Percentiles rank a stretch among this genome's conserved stretches.
phyloP scores from a whole-genome alignment of 192 early-diverging fungal genomes.

The Dispira simplex region DNA sequence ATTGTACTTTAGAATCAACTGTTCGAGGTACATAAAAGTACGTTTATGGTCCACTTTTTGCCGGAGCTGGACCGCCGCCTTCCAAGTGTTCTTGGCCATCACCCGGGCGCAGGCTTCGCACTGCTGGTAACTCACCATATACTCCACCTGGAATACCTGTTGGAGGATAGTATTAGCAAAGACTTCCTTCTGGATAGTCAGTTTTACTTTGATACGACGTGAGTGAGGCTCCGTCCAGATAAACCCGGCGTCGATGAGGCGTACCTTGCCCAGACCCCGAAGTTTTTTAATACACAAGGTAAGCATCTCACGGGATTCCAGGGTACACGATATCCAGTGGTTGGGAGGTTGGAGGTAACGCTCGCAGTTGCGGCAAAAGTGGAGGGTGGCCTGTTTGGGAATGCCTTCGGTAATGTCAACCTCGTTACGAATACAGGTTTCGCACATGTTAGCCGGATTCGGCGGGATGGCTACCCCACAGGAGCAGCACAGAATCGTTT shows the following conservation, averaged over 20 bases:
- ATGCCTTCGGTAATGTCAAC: slow-evolving; percentile 99
- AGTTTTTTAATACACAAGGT: slow-evolving; percentile 89
- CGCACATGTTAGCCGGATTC: slow-evolving; percentile 97
- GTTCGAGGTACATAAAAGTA: slow-evolving; percentile 96
- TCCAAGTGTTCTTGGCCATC: slow-evolving; percentile 97
- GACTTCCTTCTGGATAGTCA: slow-evolving; percentile 98
- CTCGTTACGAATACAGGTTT: slow-evolving; percentile 91
- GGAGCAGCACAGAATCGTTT: slow-evolving; percentile 66
- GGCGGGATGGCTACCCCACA: slow-evolving; percentile 91
- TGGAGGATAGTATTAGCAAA: slow-evolving; percentile 91
- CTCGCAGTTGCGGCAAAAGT: slow-evolving; percentile 95
- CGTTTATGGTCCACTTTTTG: slow-evolving; percentile 97
- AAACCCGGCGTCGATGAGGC: slow-evolving; percentile 92
- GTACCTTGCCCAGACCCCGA: slow-evolving; percentile 78
- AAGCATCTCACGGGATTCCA: slow-evolving; percentile 84
- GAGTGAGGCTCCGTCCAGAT: slow-evolving; percentile 97
- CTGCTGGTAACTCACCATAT: slow-evolving; percentile 77
- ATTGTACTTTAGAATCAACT: slow-evolving; percentile 95
- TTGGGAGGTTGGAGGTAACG: slow-evolving; percentile 93
- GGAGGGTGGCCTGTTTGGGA: slow-evolving; percentile 89
- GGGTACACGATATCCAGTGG: slow-evolving; percentile 71
- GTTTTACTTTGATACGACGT: slow-evolving; percentile 86
- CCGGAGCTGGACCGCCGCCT: slow-evolving; percentile 91
- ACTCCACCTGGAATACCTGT: slow-evolving; percentile 94
- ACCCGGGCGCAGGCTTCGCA: slow-evolving; percentile 91